Base-by-base conservation (phyloP, 768 basidiomycete species). In the Antrodiella citrinella region DNA sequence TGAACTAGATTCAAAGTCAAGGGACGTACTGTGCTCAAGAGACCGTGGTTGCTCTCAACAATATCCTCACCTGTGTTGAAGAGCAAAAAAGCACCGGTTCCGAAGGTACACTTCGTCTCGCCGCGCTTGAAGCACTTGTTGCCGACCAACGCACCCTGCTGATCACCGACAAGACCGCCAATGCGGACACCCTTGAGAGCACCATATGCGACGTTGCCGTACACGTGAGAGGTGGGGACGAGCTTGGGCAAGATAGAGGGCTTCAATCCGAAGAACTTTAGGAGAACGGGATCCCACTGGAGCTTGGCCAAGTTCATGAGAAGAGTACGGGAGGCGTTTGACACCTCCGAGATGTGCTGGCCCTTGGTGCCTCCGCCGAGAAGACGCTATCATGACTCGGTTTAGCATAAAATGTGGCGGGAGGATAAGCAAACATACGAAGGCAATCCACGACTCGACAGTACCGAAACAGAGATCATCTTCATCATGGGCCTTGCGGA, bases 91-190 rank as follows among this genome's bases (percentile, higher is more conserved):
- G 92, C 92, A 24, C 96, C 95, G 1, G 95, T 97, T 21, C 95
- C 95, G 59, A 95, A 99, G 3, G 96, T 99, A 68, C 93, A 96
- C 69, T 99, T 99, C 2, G 94, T 95, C 65, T 97, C 88, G 15
- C 95, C 95, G 56, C 79, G 74, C n/a, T 62, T 72, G 48, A 99
- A 66, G 62, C 96, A 98, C 66, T 96, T 97, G 72, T 99, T 97
- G 0, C 95, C 96, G 46, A 97, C 81, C 20, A 99, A 72, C 20
- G 95, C 95, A 4, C 88, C 96, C 65, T 99, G 96, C 69, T 99
- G 96, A 64, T 99, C 96, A n/a, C 96, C 96, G 5, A 95, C 82
- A 44, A 98, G 80, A 19, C 95, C 95, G 30, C 84, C 93, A 48
- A 99, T 90, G 7, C 85, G 85, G 10, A 92, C 74, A 38, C 87